phyloP scores from a whole-genome alignment of 1,284 basidiomycete genomes.

The Malassezia restricta region DNA sequence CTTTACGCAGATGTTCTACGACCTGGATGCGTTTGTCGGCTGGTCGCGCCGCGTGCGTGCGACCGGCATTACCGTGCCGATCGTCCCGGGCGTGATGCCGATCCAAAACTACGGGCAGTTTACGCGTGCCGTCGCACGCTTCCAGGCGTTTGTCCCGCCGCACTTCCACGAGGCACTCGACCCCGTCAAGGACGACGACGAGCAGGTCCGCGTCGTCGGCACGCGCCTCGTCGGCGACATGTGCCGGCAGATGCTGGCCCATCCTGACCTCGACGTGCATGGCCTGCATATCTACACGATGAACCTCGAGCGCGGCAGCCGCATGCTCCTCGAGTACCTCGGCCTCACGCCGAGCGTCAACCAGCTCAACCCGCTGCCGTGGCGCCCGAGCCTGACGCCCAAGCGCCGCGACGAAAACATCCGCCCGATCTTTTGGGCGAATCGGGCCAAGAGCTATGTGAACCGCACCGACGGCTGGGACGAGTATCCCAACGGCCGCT shows the following conservation, averaged over 20 bases:
- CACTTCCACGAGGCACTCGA: slow-evolving; percentile 67
- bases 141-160: slow-evolving; percentile 71
- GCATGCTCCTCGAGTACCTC: slow-evolving; percentile 45
- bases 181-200: slow-evolving; percentile 61
- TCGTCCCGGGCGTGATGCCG: slow-evolving; percentile 90
- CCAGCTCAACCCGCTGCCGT: slow-evolving; percentile 39
- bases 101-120: slow-evolving; percentile 98
- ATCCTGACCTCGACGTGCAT: slow-evolving; percentile 29
- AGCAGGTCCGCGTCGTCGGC: slow-evolving; percentile 33
- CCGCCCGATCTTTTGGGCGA: slow-evolving; percentile 46
- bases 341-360: slow-evolving; percentile 35
- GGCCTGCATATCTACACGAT: slow-evolving; percentile 46
- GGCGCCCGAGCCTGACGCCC: slow-evolving; percentile 40
- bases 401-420: slow-evolving; percentile 44
- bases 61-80: slow-evolving; percentile 70
- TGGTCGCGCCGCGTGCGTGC: slow-evolving; percentile 60
- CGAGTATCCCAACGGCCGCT: slow-evolving; percentile 96
- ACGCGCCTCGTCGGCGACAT: slow-evolving; percentile 41
- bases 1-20: slow-evolving; percentile 94
- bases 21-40: slow-evolving; percentile 66
- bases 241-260: slow-evolving; percentile 39
- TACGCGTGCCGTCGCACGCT: slow-evolving; percentile 75
- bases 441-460: slow-evolving; percentile 40
- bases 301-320: slow-evolving; percentile 44
- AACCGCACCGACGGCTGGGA: slow-evolving; percentile 60